Conservation (phyloP, 2,329 filamentous ascomycete species). For the Alternaria incomplexa region DNA sequence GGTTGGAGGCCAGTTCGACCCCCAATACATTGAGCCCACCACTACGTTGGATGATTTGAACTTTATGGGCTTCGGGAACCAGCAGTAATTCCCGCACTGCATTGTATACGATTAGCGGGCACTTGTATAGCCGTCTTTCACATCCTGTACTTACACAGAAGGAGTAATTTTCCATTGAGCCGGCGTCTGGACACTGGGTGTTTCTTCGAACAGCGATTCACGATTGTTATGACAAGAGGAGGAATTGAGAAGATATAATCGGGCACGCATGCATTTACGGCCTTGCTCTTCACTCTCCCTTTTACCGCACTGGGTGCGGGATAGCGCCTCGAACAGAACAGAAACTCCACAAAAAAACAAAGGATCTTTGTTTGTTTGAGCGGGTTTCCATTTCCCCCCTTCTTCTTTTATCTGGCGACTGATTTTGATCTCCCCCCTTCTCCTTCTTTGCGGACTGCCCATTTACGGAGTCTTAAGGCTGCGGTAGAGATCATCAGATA, state of each 20-base stretch:
- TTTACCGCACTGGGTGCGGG: slow-evolving; percentile 25
- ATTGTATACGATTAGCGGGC: slow-evolving; percentile 26
- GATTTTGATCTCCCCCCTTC: slow-evolving; percentile 45
- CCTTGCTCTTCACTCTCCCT: slow-evolving; percentile 13
- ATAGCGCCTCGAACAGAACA: slow-evolving; percentile 32
- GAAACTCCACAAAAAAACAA: slow-evolving; percentile 46
- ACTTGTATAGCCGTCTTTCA: slow-evolving; percentile 29
- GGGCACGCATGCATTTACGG: slow-evolving; percentile 21
- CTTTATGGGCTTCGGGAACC: slow-evolving; percentile 27
- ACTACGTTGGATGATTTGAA: slow-evolving; percentile 42
- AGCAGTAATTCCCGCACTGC: slow-evolving; percentile 24
- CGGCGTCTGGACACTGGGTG: slow-evolving; percentile 19
- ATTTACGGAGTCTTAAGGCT: slow-evolving; percentile 25
- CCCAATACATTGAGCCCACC: slow-evolving; percentile 33
- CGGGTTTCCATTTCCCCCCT: slow-evolving; percentile 13
- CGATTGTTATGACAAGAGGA: slow-evolving; percentile 21
- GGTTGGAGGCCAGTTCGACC: slow-evolving; percentile 49
- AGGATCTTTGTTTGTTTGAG: slow-evolving; percentile 36
- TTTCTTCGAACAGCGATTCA: slow-evolving; percentile 22
- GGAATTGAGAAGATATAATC: slow-evolving; percentile 11
- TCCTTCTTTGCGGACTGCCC: slow-evolving; percentile 12
- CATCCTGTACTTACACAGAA: slow-evolving; percentile 18
- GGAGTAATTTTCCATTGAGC: slow-evolving; percentile 9
- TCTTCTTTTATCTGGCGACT: slow-evolving; percentile 19
- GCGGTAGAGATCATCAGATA: slow-evolving; percentile 45